These are phyloP conservation scores for Prunus fruticosa DNA, from an alignment of 306 rosid species.

Conservation along the genomic window DNA sequence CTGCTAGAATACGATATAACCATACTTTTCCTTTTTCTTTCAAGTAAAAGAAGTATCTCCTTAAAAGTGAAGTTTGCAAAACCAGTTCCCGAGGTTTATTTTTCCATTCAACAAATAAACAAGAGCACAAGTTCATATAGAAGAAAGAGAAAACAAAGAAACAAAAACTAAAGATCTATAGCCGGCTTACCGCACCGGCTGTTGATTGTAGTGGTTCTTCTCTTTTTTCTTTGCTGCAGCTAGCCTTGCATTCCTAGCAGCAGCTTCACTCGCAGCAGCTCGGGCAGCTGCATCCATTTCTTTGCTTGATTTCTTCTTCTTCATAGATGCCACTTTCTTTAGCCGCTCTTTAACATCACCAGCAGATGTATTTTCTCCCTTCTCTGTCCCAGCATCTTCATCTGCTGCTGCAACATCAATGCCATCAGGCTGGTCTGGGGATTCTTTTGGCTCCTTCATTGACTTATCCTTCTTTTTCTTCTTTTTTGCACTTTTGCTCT, in stretches of 20 bases:
- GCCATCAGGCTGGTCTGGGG: constrained; percentile 44
- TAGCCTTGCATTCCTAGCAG: constrained; percentile 66
- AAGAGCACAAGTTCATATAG: constrained; percentile 44
- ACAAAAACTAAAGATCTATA: constrained; percentile 18
- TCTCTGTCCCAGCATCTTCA: constrained; percentile 40
- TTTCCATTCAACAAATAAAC: constrained; percentile 44
- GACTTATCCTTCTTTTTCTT: constrained; percentile 81
- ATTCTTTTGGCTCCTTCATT: constrained; percentile 56
- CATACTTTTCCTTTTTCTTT: constrained; percentile 16
- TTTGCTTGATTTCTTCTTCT: constrained; percentile 73
- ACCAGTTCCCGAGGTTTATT: constrained; percentile 43
- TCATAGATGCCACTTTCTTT: constrained; percentile 63
- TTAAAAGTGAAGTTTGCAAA: constrained; percentile 22
- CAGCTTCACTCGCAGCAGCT: constrained; percentile 72
- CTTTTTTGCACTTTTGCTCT: constrained; percentile 60
- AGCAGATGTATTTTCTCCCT: constrained; percentile 46
- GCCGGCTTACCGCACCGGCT: constrained; percentile 64
- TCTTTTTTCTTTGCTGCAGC: constrained; percentile 75
- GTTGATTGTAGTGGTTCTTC: constrained; percentile 78
- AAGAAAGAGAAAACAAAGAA: constrained; percentile 20
- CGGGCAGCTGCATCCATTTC: constrained; percentile 78
- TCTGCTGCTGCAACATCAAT: constrained; percentile 29
- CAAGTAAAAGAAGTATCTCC: constrained; percentile 23
- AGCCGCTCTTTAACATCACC: constrained; percentile 73
- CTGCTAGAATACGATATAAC: background rate